These are phyloP conservation scores for Nitzschia sp. DNA, from an alignment of 108 stramenopile genomes.

Conservation along the genomic window DNA sequence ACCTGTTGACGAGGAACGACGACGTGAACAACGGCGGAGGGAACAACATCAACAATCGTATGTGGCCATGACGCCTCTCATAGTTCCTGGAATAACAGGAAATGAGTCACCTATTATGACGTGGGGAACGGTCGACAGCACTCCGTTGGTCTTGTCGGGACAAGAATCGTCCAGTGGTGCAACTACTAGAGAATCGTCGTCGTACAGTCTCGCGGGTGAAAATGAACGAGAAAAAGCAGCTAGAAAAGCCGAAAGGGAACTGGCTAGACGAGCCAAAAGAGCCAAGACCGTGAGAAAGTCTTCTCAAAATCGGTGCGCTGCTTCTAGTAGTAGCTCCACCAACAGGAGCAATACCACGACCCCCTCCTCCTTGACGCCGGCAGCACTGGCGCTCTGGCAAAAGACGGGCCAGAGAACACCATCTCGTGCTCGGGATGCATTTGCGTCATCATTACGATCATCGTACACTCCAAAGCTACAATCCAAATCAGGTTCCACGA, in stretches of 20 bases:
- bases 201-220: background rate
- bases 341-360: background rate
- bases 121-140: slow-evolving; percentile 67
- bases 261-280: slow-evolving; percentile 16
- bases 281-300: slow-evolving; percentile 10
- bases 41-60: slow-evolving; percentile 41
- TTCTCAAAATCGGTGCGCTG: no score
- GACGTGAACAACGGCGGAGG: slow-evolving; percentile 10
- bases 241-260: slow-evolving; percentile 21
- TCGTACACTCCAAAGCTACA: slow-evolving; percentile 29
- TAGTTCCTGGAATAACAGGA: slow-evolving; percentile 48
- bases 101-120: slow-evolving; percentile 66
- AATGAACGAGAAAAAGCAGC: slow-evolving; percentile 27
- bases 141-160: slow-evolving; percentile 52
- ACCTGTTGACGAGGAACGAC: slow-evolving; percentile 41
- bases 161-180: background rate
- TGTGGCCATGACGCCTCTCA: slow-evolving; percentile 77
- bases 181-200: background rate
- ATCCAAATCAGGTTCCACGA: background rate
- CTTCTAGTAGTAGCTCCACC: background rate
- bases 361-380: slow-evolving; percentile 18
- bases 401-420: slow-evolving; percentile 5
- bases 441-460: slow-evolving; percentile 23
- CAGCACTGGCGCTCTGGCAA: slow-evolving; percentile 16
- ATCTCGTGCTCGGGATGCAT: slow-evolving; percentile 9